Evolutionary conservation across 306 rosid species (phyloP).

Genomic region (Lotus japonicus): DNA sequence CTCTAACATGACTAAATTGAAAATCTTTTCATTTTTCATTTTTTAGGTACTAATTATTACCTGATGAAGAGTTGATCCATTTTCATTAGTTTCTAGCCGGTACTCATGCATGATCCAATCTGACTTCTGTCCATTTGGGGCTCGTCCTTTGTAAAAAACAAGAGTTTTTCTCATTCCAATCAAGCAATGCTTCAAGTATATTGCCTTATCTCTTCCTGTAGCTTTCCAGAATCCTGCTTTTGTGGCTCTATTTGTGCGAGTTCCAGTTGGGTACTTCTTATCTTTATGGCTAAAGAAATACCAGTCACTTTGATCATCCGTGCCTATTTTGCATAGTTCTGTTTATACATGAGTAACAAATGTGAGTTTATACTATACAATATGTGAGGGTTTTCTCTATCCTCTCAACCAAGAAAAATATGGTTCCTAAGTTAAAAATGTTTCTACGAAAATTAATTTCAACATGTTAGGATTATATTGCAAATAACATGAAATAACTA

Average conservation of each 20-base stretch:
- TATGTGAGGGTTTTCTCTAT: not conserved
- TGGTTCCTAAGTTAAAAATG: too few relatives aligned
- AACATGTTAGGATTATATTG: too few relatives aligned
- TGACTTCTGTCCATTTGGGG: conserved; percentile 86
- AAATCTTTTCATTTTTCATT: too few relatives aligned
- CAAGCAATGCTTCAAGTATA: conserved; percentile 54
- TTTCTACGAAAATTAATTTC: too few relatives aligned
- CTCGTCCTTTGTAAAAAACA: conserved; percentile 83
- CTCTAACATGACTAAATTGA: too few relatives aligned
- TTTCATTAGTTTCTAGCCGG: conserved; percentile 74
- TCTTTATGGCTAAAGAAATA: conserved; percentile 92
- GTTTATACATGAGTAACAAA: not conserved
- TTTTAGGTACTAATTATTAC: too few relatives aligned
- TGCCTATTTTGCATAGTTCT: conserved; percentile 76
- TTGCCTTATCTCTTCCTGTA: conserved; percentile 88
- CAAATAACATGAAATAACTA: too few relatives aligned
- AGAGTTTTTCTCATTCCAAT: conserved; percentile 91
- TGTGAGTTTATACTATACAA: not conserved
- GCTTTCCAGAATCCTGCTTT: conserved; percentile 99
- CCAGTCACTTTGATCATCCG: conserved; percentile 82
- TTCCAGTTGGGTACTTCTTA: conserved; percentile 84
- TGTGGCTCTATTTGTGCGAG: conserved; percentile 82
- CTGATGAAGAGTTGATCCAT: conserved; percentile 72
- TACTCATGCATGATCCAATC: conserved; percentile 99
- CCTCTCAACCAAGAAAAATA: not conserved